Evolutionary conservation across 2,329 filamentous ascomycete genomes (phyloP).

Genomic region (Ustulina deusta): DNA sequence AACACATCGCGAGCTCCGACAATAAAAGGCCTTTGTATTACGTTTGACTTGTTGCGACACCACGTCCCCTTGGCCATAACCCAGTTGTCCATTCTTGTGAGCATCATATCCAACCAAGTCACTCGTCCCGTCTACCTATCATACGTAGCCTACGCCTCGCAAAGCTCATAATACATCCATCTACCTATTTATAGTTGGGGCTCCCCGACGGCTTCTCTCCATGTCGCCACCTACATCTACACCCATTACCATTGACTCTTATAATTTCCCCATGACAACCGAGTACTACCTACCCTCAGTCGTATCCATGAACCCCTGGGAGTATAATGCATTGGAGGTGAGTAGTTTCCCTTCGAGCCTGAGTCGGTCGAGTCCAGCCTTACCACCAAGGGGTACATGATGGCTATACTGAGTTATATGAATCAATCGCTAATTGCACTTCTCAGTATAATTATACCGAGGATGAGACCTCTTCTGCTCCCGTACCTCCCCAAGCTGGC

Average conservation of each 20-base stretch:
- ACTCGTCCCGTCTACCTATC: slow-evolving; percentile 4
- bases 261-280: slow-evolving; percentile 17
- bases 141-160: slow-evolving; percentile 1
- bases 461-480: neutral
- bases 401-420: neutral
- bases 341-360: slow-evolving; percentile 15
- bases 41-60: slow-evolving; percentile 9
- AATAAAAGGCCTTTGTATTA: slow-evolving; percentile 5
- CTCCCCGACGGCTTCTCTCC: neutral
- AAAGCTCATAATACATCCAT: neutral
- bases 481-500: slow-evolving; percentile 5
- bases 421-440: slow-evolving; percentile 15
- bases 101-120: slow-evolving; percentile 1
- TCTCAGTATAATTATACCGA: slow-evolving; percentile 32
- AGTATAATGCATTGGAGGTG: slow-evolving; percentile 36
- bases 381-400: neutral
- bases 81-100: neutral
- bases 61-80: neutral
- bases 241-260: neutral
- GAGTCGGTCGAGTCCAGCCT: neutral
- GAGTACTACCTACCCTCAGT: slow-evolving; percentile 1
- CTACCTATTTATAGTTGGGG: slow-evolving; percentile 6
- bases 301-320: slow-evolving; percentile 39
- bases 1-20: slow-evolving; percentile 7
- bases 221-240: neutral